These are phyloP conservation scores for Lotus japonicus DNA, from an alignment of 306 rosid genomes.

Conservation along the genomic window DNA sequence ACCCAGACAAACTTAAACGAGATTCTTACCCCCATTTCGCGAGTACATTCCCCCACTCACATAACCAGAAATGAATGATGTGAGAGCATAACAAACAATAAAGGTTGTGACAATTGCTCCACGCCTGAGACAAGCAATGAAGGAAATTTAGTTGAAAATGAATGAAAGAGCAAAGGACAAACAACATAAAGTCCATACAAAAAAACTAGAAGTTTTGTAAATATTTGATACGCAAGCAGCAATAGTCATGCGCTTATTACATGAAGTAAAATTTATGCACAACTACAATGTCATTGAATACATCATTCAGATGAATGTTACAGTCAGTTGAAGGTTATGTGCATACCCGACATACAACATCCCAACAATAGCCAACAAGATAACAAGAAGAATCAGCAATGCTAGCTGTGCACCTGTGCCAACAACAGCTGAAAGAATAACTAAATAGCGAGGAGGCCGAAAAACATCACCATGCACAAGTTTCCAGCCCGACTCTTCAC, in stretches of 20 bases:
- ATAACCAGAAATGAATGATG: slow-evolving; percentile 97
- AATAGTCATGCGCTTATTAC: neutral
- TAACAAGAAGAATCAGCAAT: slow-evolving; percentile 88
- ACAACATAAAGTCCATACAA: neutral
- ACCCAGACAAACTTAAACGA: slow-evolving; percentile 6
- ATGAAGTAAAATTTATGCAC: neutral
- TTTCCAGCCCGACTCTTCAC: slow-evolving; percentile 99
- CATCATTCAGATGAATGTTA: neutral
- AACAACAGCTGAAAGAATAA: slow-evolving; percentile 89
- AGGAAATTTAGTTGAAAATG: slow-evolving; percentile 1
- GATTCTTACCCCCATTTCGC: slow-evolving; percentile 73
- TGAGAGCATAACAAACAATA: slow-evolving; percentile 96
- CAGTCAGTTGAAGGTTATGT: slow-evolving; percentile 8
- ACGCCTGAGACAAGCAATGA: slow-evolving; percentile 53
- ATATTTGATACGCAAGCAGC: neutral
- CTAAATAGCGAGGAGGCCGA: slow-evolving; percentile 75
- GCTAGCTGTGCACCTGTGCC: slow-evolving; percentile 98
- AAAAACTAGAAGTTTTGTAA: neutral
- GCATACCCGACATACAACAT: slow-evolving; percentile 82
- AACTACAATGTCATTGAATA: neutral
- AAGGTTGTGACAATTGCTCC: slow-evolving; percentile 98
- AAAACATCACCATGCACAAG: slow-evolving; percentile 99
- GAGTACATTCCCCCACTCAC: slow-evolving; percentile 99
- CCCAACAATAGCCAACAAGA: slow-evolving; percentile 90
- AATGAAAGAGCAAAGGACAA: neutral